Conservation (phyloP, 148 eudicot genomes). For the Pouteria glomerata region DNA sequence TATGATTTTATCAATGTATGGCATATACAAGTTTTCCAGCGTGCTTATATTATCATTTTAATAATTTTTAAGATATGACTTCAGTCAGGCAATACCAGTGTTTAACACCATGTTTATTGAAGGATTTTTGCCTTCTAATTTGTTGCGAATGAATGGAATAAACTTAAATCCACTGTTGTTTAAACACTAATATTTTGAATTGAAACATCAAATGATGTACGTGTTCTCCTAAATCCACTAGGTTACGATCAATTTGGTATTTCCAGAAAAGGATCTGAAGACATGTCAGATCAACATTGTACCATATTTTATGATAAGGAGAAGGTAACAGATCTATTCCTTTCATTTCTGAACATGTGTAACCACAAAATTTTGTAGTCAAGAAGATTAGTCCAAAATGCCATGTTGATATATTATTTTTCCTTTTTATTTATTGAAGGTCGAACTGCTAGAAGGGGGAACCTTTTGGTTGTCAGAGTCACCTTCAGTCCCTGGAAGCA, state of each 20-base stretch:
- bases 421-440: constrained; percentile 34
- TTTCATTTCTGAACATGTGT: not conserved
- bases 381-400: not conserved
- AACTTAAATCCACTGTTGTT: not conserved
- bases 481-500: constrained; percentile 94
- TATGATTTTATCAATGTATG: not conserved
- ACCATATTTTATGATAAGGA: constrained; percentile 88
- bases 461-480: constrained; percentile 98
- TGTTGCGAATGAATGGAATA: not conserved
- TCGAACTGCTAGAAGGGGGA: constrained; percentile 93
- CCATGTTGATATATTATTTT: not conserved
- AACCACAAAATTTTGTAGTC: not conserved
- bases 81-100: not conserved
- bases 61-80: not conserved
- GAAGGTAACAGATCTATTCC: constrained; percentile 44
- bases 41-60: not conserved
- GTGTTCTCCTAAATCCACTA: constrained; percentile 21
- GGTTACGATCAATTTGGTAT: constrained; percentile 90
- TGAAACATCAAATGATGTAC: not conserved
- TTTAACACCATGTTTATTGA: not conserved
- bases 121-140: not conserved
- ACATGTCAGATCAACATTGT: constrained; percentile 79
- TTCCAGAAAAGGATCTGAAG: constrained; percentile 90
- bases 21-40: not conserved
- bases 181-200: not conserved